Conservation (phyloP, 805 yeast genomes). For the Vanderwaltozyma tropicalis region DNA sequence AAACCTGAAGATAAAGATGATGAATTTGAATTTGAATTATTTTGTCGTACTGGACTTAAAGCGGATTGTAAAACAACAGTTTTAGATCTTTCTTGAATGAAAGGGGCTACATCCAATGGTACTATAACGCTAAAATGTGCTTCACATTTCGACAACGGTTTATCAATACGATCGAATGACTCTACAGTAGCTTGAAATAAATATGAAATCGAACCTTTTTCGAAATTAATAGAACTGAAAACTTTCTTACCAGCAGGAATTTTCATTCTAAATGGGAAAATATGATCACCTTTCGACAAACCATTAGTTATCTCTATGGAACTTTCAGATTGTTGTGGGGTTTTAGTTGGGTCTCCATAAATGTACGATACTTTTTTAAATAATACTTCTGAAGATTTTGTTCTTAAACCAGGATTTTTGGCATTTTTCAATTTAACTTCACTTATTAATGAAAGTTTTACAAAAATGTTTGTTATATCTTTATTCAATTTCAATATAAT, state of each 20-base stretch:
- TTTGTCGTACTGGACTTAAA: too few species aligned
- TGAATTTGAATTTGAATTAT: neutral
- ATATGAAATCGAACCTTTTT: conserved; percentile 74
- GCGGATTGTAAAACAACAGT: conserved; percentile 53
- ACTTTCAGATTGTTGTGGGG: too few species aligned
- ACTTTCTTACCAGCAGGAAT: conserved; percentile 60
- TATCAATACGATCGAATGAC: conserved; percentile 15
- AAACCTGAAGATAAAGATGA: neutral
- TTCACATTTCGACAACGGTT: conserved; percentile 38
- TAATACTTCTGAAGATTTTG: conserved; percentile 42
- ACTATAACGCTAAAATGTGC: conserved; percentile 48
- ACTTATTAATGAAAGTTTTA: conserved; percentile 47
- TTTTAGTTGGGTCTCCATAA: too few species aligned
- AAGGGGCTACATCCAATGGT: conserved; percentile 62
- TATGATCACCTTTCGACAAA: conserved; percentile 71
- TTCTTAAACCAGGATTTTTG: conserved; percentile 41
- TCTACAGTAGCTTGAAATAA: conserved; percentile 29
- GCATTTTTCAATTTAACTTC: conserved; percentile 42
- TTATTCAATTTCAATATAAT: conserved; percentile 46
- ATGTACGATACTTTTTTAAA: conserved; percentile 50
- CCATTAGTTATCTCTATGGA: conserved; percentile 27
- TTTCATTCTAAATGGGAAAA: conserved; percentile 76
- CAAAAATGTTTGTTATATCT: conserved; percentile 39
- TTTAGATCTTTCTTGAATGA: conserved; percentile 60
- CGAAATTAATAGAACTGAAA: conserved; percentile 69